Percentiles rank a stretch among this genome's conserved stretches.
Conservation (phyloP, 2,329 filamentous ascomycete species). For the Thermoascus crustaceus region DNA sequence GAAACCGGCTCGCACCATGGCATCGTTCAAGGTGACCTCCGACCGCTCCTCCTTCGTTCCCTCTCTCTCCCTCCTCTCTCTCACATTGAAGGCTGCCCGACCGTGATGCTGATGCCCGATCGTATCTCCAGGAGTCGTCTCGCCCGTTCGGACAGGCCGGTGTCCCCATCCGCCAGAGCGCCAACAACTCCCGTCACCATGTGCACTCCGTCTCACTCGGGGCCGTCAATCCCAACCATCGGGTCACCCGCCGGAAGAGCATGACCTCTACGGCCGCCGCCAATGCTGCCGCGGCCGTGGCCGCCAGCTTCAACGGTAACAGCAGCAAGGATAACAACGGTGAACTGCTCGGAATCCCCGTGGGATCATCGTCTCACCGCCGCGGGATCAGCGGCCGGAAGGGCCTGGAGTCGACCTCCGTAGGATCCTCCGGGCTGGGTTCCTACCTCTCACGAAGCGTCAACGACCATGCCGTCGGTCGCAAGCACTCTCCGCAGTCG, state of each 20-base stretch:
- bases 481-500: conserved; percentile 32
- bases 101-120: conserved; percentile 3
- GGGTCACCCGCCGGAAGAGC: conserved; percentile 88
- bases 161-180: conserved; percentile 53
- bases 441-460: conserved; percentile 36
- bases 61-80: conserved; percentile 2
- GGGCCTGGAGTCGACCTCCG: conserved; percentile 59
- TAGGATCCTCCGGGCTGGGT: conserved; percentile 34
- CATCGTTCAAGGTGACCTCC: conserved; percentile 31
- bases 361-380: conserved; percentile 48
- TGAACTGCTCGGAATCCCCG: conserved; percentile 53
- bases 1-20: conserved; percentile 25
- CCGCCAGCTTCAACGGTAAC: conserved; percentile 69
- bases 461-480: conserved; percentile 27
- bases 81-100: neutral
- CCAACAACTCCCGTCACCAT: conserved; percentile 66
- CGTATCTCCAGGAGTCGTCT: conserved; percentile 31
- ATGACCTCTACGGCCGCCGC: conserved; percentile 66
- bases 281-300: conserved; percentile 59
- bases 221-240: conserved; percentile 70
- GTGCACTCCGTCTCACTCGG: conserved; percentile 63
- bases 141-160: conserved; percentile 59
- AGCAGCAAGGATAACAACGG: conserved; percentile 56
- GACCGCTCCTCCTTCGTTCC: conserved; percentile 1
- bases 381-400: conserved; percentile 39